Percentiles rank a stretch among this genome's conserved stretches.
Conservation (phyloP, 2,329 filamentous ascomycete species). For the Scytalidium lignicola region DNA sequence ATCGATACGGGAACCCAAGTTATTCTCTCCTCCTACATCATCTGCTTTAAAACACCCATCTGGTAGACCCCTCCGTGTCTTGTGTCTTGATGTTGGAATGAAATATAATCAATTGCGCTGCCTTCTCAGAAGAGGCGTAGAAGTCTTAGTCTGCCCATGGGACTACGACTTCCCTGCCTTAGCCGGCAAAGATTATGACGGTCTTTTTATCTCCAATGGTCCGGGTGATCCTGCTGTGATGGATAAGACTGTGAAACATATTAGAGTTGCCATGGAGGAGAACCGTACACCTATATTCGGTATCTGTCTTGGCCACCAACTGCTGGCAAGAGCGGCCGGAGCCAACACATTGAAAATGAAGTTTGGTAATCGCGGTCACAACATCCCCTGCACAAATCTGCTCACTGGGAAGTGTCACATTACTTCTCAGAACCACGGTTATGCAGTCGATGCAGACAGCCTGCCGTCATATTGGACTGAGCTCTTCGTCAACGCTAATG, state of each 20-base stretch:
- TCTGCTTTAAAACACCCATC: conserved; percentile 79
- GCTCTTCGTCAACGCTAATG: conserved; percentile 96
- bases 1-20: conserved; percentile 78
- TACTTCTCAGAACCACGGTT: conserved; percentile 98
- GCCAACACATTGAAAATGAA: conserved; percentile 93
- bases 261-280: conserved; percentile 69
- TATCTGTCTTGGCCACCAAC: conserved; percentile 93
- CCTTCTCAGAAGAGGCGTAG: conserved; percentile 83
- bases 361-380: conserved; percentile 97
- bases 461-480: conserved; percentile 81
- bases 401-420: conserved; percentile 97
- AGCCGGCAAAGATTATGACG: conserved; percentile 81
- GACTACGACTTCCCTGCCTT: conserved; percentile 82
- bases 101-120: conserved; percentile 98
- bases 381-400: conserved; percentile 96
- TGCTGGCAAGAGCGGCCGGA: conserved; percentile 82
- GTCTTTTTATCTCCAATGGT: conserved; percentile 96
- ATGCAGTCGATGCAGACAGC: conserved; percentile 76
- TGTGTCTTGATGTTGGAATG: conserved; percentile 94
- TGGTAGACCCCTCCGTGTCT: conserved; percentile 77
- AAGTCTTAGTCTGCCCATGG: conserved; percentile 94
- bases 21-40: conserved; percentile 72
- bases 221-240: conserved; percentile 91
- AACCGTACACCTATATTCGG: conserved; percentile 86
- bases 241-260: conserved; percentile 72